Base-by-base conservation (phyloP, 2,329 filamentous ascomycete genomes). In the Graphilbum fragrans region DNA sequence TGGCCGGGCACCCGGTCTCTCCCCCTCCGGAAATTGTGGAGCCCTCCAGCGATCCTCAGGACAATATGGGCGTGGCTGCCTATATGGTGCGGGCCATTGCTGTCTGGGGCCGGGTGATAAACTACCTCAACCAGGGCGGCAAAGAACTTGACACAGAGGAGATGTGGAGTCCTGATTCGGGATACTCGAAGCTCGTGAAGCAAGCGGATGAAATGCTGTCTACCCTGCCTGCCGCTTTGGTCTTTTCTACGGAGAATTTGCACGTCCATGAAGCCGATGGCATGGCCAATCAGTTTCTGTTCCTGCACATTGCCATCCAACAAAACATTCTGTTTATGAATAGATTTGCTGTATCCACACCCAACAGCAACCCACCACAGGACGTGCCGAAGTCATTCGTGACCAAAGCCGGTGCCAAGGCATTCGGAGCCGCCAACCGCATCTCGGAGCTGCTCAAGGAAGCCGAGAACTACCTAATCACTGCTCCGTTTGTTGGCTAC, bases 1-100 rank as follows among this genome's bases (percentile, higher is more conserved):
- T 96, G 9, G 74, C 82, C 49, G 87, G 88, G 2, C 29, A 38
- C 5, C 32, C 44, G 1, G 42, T 46, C 6, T 29, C 39, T 5
- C 41, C 42, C 3, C 39, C 22, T 18, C 38, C 37, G 4, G 75
- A 82, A 47, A 58, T 79, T 17, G 70, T 70, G 20, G 73, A 85
- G 49, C 70, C 82, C 1, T 77, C 72, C 52, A 79, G 84, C 8
- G 95, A 94, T 55, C 70, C 82, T 1, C 78, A 72, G 52, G 79
- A 84, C 8, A 95, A 94, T 54, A 94, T 96, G 87, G 92, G 90
- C 3, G 86, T 94, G 5, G 83, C 87, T 2, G 87, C 90, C 11
- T 94, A 93, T 59, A 83, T 92, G 53, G 82, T 96, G 47, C 79
- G 85, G 18, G 72, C 82, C 3, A 84, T 96, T 46, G 78, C 87